Evolutionary conservation across 202 grass and related monocot species (phyloP), one percentile per base, ranked within the genome.

Genomic region (Schoenoplectus tabernaemontani): DNA sequence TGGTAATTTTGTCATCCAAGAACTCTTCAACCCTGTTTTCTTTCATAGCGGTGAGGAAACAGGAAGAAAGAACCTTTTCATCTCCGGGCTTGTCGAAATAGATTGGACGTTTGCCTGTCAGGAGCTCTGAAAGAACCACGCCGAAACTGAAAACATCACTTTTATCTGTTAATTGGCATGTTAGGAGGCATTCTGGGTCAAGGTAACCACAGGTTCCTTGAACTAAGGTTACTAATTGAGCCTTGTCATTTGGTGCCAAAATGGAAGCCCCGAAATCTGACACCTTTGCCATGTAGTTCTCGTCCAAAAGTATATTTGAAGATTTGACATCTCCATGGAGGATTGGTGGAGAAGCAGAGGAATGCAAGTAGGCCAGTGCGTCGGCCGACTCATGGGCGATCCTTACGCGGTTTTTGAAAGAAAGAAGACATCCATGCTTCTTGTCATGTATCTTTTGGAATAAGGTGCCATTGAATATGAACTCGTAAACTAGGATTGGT

Each of bases 61-160:
- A 66, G 16, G 83, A 64, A 3, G 78, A 60, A 2, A 86, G 68
- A 74, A 56, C 51, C 28, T 76, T 64, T 64, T 81, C 30, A 56
- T 65, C 60, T 82, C 73, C 84, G 1, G 23, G 51, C 51, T 50
- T 24, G 41, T 74, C 44, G 4, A 62, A 82, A 67, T 48, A 47
- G 38, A 86, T 62, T 20, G 67, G 37, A 12, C 26, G 79, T 32
- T 68, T 81, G 12, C 84, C 63, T 0, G 78, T 86, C 1, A 82
- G 58, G 9, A 82, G 78, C 57, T 86, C 84, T 24, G 82, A 8
- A 67, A 86, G 78, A 34, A 86, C 64, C 9, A 86, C 84, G 8
- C 84, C 84, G 58, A 86, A 86, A 30, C 84, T 86, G 28, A 82
- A 86, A 36, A 86, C 78, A 46, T 81, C 84, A 76, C 84, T 86